Percentiles rank a stretch among this genome's conserved stretches.
Conservation (phyloP, 306 rosid genomes). For the Inga oerstediana region DNA sequence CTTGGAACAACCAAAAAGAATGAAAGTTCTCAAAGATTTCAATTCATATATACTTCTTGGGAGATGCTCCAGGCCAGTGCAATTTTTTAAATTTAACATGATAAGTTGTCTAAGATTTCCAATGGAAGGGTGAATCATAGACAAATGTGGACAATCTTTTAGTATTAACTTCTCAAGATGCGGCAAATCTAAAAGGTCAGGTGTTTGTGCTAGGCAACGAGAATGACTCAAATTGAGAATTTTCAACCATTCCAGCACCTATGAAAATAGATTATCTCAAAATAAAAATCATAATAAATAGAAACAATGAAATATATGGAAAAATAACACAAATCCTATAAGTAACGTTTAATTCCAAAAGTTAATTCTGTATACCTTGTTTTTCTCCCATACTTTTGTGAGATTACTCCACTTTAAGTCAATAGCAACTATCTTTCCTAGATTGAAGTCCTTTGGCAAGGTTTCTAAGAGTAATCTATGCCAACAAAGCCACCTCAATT, state of each 20-base stretch:
- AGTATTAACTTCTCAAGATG: neutral
- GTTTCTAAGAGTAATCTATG: neutral
- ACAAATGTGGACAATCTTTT: neutral
- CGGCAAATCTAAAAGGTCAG: neutral
- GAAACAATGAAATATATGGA: too few relatives aligned
- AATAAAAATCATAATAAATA: neutral
- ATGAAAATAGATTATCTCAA: too few relatives aligned
- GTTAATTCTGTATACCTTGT: neutral
- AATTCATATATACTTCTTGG: neutral
- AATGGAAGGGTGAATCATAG: neutral
- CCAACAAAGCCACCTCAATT: neutral
- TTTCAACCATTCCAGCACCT: neutral
- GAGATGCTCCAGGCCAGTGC: neutral
- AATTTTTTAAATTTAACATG: too few relatives aligned
- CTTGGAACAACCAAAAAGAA: neutral
- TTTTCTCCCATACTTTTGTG: neutral
- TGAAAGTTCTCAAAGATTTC: neutral
- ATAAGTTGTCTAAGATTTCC: neutral
- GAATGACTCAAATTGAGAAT: neutral
- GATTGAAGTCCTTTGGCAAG: neutral
- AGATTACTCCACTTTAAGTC: neutral
- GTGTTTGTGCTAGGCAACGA: neutral
- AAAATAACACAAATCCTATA: too few relatives aligned
- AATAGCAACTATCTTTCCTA: neutral
- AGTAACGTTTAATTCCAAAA: too few relatives aligned